Evolutionary conservation across 129 eudicot species (phyloP).

Genomic region (Logfia minima): DNA sequence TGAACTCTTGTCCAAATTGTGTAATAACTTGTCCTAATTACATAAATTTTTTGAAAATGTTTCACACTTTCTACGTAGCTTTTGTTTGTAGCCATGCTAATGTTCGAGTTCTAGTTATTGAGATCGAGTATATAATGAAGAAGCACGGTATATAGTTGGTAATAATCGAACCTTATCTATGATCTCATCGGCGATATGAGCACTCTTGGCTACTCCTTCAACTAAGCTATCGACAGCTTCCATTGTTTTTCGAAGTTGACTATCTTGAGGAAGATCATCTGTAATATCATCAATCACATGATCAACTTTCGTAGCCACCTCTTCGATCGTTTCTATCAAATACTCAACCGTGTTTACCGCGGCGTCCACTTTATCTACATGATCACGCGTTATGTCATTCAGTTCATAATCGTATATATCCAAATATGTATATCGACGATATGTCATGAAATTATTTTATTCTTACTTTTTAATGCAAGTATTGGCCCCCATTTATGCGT

Average conservation of each 20-base stretch:
- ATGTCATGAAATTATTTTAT: not conserved
- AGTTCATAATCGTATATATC: not conserved
- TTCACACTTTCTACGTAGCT: too few relatives aligned
- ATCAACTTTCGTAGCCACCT: slow-evolving; percentile 45
- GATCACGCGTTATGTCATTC: not conserved
- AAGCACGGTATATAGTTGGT: not conserved
- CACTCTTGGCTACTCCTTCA: slow-evolving; percentile 39
- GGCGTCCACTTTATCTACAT: slow-evolving; percentile 32
- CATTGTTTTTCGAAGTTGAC: slow-evolving; percentile 29
- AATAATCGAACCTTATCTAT: slow-evolving; percentile 41
- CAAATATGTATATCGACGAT: not conserved
- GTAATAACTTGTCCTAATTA: too few relatives aligned
- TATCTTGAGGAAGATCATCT: slow-evolving; percentile 40
- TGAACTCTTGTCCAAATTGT: too few relatives aligned
- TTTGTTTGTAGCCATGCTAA: too few relatives aligned
- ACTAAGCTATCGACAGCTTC: slow-evolving; percentile 34
- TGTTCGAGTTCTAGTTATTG: too few relatives aligned
- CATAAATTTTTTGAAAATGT: too few relatives aligned
- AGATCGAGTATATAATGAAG: not conserved
- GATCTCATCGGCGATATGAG: slow-evolving; percentile 34
- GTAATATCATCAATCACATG: slow-evolving; percentile 40
- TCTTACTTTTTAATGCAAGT: slow-evolving; percentile 28
- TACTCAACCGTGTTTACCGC: slow-evolving; percentile 39
- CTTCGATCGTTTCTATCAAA: slow-evolving; percentile 39
- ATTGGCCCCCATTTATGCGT: slow-evolving; percentile 65